These are phyloP conservation scores for Astrothelium subdiscretum DNA, from an alignment of 495 filamentous ascomycete species.

Conservation along the genomic window DNA sequence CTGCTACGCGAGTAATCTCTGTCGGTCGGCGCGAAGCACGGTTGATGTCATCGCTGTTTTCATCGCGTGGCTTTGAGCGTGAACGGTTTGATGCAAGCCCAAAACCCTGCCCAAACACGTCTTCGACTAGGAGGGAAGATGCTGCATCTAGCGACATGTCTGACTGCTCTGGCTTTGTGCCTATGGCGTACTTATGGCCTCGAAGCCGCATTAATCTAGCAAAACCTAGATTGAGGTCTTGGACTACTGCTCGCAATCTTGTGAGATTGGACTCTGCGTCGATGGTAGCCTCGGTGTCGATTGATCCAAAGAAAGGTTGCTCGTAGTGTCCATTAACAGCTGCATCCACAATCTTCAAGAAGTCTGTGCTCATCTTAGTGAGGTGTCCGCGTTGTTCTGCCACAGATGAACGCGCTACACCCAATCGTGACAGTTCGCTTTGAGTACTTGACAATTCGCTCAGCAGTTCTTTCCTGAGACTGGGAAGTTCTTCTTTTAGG, in stretches of 20 bases:
- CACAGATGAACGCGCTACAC: not conserved
- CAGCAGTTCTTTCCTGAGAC: constrained; percentile 4
- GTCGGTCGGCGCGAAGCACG: not conserved
- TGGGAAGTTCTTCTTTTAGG: constrained; percentile 19
- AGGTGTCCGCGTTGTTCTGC: constrained; percentile 8
- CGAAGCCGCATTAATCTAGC: constrained; percentile 32
- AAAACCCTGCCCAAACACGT: too few species aligned
- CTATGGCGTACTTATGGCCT: constrained; percentile 31
- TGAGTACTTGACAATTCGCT: not conserved
- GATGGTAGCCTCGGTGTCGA: constrained; percentile 22
- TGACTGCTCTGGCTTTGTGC: not conserved
- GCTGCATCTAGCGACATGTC: not conserved
- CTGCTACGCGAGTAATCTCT: not conserved
- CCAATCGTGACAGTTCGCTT: not conserved
- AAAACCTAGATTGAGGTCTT: constrained; percentile 47
- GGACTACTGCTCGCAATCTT: constrained; percentile 51
- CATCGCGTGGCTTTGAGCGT: not conserved
- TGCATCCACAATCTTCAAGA: constrained; percentile 31
- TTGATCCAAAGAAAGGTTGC: constrained; percentile 40
- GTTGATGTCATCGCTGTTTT: not conserved
- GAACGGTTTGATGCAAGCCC: too few species aligned
- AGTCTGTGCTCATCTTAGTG: constrained; percentile 1
- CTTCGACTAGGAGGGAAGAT: not conserved
- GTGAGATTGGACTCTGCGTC: constrained; percentile 27
- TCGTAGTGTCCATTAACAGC: constrained; percentile 46